Percentiles rank a stretch among this genome's conserved stretches.
Evolutionary conservation across 257 asterid genomes (phyloP).

Genomic region (Lantana camara): DNA sequence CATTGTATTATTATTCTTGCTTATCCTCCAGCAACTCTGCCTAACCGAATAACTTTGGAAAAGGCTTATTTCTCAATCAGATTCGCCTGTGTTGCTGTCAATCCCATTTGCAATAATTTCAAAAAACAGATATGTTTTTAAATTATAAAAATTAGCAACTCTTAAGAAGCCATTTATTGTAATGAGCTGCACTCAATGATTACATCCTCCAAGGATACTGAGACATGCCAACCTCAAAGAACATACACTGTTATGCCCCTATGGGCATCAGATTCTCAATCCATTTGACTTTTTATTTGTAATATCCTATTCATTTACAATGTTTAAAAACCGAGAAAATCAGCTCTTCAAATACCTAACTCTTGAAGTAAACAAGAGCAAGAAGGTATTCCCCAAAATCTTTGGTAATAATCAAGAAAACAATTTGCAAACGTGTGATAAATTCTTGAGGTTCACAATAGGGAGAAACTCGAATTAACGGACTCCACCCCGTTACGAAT

Average conservation of each 20-base stretch:
- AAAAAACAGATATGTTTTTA: background rate
- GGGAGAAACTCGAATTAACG: no score
- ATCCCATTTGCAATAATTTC: background rate
- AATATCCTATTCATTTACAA: background rate
- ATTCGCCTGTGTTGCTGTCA: background rate
- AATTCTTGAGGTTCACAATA: no score
- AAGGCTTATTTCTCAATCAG: background rate
- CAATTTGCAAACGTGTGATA: background rate
- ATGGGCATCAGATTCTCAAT: slow-evolving; percentile 36
- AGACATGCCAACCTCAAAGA: slow-evolving; percentile 42
- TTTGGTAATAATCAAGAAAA: background rate
- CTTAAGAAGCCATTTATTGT: background rate
- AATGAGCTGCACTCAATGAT: slow-evolving; percentile 36
- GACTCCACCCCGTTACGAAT: no score
- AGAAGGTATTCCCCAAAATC: background rate
- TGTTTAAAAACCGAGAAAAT: background rate
- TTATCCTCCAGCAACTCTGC: no score
- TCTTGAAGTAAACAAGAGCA: background rate
- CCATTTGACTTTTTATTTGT: slow-evolving; percentile 22
- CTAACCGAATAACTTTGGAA: no score
- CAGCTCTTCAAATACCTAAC: background rate
- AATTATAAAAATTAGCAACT: background rate
- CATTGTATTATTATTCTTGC: no score
- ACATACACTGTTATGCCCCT: background rate
- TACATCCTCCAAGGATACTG: slow-evolving; percentile 30